A percentile compares a stretch with the other conserved stretches of the same genome.
Evolutionary conservation across 768 basidiomycete genomes (phyloP).

Genomic region (Lepiota venenata): DNA sequence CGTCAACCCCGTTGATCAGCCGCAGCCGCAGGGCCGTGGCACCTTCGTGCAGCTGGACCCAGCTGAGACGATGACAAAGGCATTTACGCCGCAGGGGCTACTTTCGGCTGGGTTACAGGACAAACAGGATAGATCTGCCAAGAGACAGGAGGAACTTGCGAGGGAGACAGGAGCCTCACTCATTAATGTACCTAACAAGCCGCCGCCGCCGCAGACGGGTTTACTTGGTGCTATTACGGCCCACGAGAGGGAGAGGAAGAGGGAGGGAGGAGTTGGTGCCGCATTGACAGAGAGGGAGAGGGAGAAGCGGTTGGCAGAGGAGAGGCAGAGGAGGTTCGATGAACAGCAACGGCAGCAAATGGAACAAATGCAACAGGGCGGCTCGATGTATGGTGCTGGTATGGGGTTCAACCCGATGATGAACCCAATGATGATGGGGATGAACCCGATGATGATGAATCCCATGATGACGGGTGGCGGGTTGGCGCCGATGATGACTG

Average conservation of each 20-base stretch:
- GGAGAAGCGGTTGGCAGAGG: conserved; percentile 88
- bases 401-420: conserved; percentile 69
- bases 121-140: conserved; percentile 93
- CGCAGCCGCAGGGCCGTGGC: conserved; percentile 39
- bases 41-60: conserved; percentile 74
- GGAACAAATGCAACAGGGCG: conserved; percentile 84
- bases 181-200: conserved; percentile 94
- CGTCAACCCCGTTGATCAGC: conserved; percentile 37
- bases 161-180: conserved; percentile 88
- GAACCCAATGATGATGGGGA: conserved; percentile 68
- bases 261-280: conserved; percentile 94
- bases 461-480: conserved; percentile 47
- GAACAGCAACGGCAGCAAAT: conserved; percentile 86
- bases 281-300: conserved; percentile 93
- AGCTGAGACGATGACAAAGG: conserved; percentile 80
- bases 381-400: conserved; percentile 66
- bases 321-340: conserved; percentile 89
- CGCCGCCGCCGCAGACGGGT: conserved; percentile 92
- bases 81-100: conserved; percentile 91
- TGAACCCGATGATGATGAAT: conserved; percentile 48
- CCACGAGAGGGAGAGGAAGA: conserved; percentile 90
- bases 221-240: conserved; percentile 94
- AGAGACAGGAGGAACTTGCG: conserved; percentile 91
- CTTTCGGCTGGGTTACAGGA: conserved; percentile 95
- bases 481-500: conserved; percentile 54